Evolutionary conservation across 345 rosid species (phyloP).

Genomic region (Sisymbrium irio): DNA sequence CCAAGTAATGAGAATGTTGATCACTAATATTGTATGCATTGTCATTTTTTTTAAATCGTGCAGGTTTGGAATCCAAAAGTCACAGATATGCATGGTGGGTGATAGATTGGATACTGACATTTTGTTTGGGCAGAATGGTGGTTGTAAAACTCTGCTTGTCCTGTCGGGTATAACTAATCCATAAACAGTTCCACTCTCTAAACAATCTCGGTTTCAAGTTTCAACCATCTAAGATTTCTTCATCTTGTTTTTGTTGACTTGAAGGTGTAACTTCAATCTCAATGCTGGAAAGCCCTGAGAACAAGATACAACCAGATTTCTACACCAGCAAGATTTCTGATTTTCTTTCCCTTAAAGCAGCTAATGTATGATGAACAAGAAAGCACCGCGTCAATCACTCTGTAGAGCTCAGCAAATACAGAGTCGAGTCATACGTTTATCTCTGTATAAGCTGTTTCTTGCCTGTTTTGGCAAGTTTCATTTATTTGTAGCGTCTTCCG

Average conservation of each 20-base stretch:
- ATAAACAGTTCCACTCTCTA: not conserved
- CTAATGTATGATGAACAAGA: constrained; percentile 60
- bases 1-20: not conserved
- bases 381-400: not conserved
- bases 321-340: constrained; percentile 84
- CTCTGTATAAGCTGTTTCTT: not conserved
- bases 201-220: not conserved
- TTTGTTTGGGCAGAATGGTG: constrained; percentile 85
- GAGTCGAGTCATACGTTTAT: not conserved
- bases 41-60: not conserved
- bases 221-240: not conserved
- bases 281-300: constrained; percentile 65
- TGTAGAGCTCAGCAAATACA: not conserved
- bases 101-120: constrained; percentile 95
- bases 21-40: constrained; percentile 5
- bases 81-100: constrained; percentile 98
- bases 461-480: constrained; percentile 16
- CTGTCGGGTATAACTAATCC: constrained; percentile 61
- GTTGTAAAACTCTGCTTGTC: constrained; percentile 94
- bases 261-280: constrained; percentile 78
- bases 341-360: constrained; percentile 67
- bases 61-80: constrained; percentile 84
- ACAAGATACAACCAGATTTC: constrained; percentile 83
- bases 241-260: constrained; percentile 13
- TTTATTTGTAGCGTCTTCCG: not conserved